Evolutionary conservation across 495 filamentous ascomycete species (phyloP), one percentile per base, ranked within the genome.

Genomic region (Ascodesmis nigricans): DNA sequence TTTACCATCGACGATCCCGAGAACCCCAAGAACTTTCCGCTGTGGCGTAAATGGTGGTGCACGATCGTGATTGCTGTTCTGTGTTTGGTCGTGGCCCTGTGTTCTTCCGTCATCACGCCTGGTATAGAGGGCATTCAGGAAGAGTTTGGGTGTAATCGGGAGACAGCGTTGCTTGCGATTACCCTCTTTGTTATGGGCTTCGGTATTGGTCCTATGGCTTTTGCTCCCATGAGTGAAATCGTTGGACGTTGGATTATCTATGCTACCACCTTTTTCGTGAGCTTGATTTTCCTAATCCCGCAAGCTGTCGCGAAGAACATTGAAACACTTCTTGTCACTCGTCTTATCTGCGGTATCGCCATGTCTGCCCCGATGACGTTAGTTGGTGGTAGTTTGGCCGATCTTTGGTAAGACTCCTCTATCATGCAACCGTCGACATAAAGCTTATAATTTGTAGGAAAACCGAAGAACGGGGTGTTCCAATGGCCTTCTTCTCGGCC

Each of bases 321-420:
- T 25, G 63, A 55, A 33, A 82, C 75, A 0, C 62, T 84, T 4
- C 58, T 84, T 20, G 70, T 77, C 19, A 77, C 67, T 45, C 65
- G 78, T 42, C 50, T 65, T 16, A 73, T 84, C 36, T 75, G 79
- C 38, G 77, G 78, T 26, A 82, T 82, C 33, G 75, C 75, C 5
- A 81, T 82, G 51, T 75, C 70, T 15, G 76, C 78, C 0, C 78
- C 78, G 2, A 82, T 84, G 72, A 82, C 78, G 0, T 59, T 82
- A 0, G 75, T 82, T 11, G 78, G 77, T 32, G 78, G 78, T 16
- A 79, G 73, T 10, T 53, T 84, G 20, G 71, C 77, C n/a, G 78
- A 84, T 53, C 45, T 82, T 6, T 84, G 77, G 76, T 67, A 54
- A n/a, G n/a, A n/a, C n/a, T n/a, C n/a, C n/a, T n/a, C n/a, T n/a